Base-by-base conservation (phyloP, 192 early-diverging fungal genomes). In the Podila horticola region DNA sequence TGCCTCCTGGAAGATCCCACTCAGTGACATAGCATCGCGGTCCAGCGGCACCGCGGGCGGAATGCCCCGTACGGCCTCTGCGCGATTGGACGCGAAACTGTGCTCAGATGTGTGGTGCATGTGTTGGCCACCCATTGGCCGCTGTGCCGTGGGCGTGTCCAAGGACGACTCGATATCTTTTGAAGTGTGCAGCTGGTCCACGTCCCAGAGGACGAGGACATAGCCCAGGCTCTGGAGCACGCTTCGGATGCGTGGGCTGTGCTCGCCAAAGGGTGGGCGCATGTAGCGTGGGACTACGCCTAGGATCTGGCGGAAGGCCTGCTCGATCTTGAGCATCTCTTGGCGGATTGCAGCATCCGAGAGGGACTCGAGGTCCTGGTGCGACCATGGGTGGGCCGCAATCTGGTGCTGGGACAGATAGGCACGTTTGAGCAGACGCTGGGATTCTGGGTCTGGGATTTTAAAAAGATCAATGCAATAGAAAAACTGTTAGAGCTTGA, bases 361-460 rank as follows among this genome's bases (percentile, higher is more conserved):
- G 6, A 89, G 50, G 9, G 58, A 67, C 55, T 83, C 75, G 1
- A 90, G 61, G 49, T 86, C 79, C 17, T 79, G 74, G 70, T 90
- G 89, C 0, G 83, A 86, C 91, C 91, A 91, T 11, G 88, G 85
- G 49, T 91, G 90, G 11, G 83, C 71, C 1, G 89, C 90, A 30
- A 93, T 91, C 64, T 91, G 87, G 61, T 92, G 91, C 17, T 91
- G 89, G 22, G 59, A 64, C 15, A 45, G 34, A 9, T 69, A 81
- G 5, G 77, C 77, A 3, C 77, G 71, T 62, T 33, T 72, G 19
- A 81, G 36, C 4, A 81, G 67, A 3, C 77, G n/a, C 48, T 73
- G 71, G 5, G 71, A 69, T 38, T 81, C 71, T n/a, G 70, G 60
- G n/a, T 34, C 77, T 81, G 30, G 29, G 59, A 61, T 11, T n/a